Evolutionary conservation across 2,329 filamentous ascomycete genomes (phyloP), one percentile per base, ranked within the genome.

Genomic region (Pseudocercospora fuligena): DNA sequence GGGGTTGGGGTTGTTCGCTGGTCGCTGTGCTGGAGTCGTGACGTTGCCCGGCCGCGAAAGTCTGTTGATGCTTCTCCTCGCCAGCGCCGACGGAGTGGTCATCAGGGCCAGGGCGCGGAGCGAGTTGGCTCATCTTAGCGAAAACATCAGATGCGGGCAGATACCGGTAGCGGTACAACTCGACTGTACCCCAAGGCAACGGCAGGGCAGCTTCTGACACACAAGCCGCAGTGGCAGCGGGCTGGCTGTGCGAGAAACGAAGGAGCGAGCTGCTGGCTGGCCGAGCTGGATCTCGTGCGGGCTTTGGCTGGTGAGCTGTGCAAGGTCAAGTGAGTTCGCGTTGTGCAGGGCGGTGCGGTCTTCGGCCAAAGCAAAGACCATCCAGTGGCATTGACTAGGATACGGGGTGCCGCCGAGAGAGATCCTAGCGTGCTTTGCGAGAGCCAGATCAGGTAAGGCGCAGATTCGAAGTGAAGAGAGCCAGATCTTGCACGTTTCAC

Each of bases 21-120:
- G 46, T n/a, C 46, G 21, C 6, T 21, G 46, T 25, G 21, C 47
- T 51, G 47, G 19, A 40, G 14, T 40, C 14, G 36, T 51, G 19
- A 51, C 47, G 51, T 54, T 54, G 51, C 51, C 25, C 21, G 51
- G 51, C 51, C 51, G 51, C 16, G 23, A 54, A 54, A 29, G 51
- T 25, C 51, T 54, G 23, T 54, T 54, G 51, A 54, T 54, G 51
- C 25, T 54, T 23, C 9, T 25, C 21, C 25, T 23, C 51, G 21
- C 21, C 51, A 29, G 51, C 51, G 19, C 47, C 19, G 23, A 11
- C 47, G 3, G n/a, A 21, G 47, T 21, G 25, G 51, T n/a, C 14
- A 27, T 54, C 21, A 27, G 23, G 21, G 51, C 21, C 21, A 27
- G 23, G 21, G 51, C 21, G 25, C 47, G 25, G 51, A 25, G 51